phyloP scores from a whole-genome alignment of 805 yeast genomes.

The Crinitomyces ghanaensis region DNA sequence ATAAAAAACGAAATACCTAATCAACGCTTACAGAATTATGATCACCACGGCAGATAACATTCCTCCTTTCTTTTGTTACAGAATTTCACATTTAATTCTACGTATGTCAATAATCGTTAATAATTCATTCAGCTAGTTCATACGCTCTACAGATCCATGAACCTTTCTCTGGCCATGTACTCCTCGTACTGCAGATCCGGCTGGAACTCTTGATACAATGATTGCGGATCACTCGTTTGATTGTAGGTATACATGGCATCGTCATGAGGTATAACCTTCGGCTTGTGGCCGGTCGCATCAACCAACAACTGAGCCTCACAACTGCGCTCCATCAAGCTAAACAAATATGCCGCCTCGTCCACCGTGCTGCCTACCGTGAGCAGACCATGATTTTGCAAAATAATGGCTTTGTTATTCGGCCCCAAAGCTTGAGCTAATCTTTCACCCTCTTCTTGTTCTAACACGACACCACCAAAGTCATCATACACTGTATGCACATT shows the following conservation, averaged over 20 bases:
- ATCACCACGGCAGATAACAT: no score
- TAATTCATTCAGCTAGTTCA: no score
- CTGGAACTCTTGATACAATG: slow-evolving; percentile 62
- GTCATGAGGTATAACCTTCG: slow-evolving; percentile 23
- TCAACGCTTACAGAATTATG: no score
- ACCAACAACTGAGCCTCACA: slow-evolving; percentile 58
- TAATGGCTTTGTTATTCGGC: slow-evolving; percentile 39
- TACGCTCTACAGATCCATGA: slow-evolving; percentile 8
- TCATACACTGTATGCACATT: slow-evolving; percentile 52
- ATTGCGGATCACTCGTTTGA: slow-evolving; percentile 52
- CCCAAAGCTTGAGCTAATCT: slow-evolving; percentile 54
- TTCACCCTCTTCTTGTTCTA: slow-evolving; percentile 52
- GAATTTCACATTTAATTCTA: no score
- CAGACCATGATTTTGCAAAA: slow-evolving; percentile 64
- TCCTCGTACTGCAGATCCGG: slow-evolving; percentile 49
- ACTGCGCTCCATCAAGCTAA: slow-evolving; percentile 48
- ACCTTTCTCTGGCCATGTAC: slow-evolving; percentile 11
- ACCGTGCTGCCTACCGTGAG: slow-evolving; percentile 59
- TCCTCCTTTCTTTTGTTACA: no score
- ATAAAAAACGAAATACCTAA: no score
- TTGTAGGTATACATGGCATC: slow-evolving; percentile 18
- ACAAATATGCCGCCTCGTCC: slow-evolving; percentile 64
- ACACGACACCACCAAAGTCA: slow-evolving; percentile 71
- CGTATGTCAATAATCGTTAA: no score
- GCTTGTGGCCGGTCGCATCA: slow-evolving; percentile 39